These are phyloP conservation scores for Fusarium buxicola DNA, from an alignment of 2,329 filamentous ascomycete species.

Conservation along the genomic window DNA sequence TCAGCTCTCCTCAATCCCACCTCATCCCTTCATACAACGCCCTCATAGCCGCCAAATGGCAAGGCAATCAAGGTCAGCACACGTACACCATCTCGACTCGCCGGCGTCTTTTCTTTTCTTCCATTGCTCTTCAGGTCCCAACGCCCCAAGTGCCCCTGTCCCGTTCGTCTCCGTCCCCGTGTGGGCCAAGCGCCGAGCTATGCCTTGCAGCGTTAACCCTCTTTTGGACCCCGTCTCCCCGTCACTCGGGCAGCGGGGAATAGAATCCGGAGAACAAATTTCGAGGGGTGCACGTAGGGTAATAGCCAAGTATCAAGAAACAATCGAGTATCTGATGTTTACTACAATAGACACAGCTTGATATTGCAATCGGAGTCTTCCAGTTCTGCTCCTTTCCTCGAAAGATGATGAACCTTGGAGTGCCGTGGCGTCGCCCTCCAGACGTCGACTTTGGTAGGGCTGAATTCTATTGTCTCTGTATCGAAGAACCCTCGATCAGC, in stretches of 20 bases:
- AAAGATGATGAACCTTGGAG: background rate
- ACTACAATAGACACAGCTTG: too few species aligned
- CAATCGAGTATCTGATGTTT: too few species aligned
- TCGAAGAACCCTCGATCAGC: background rate
- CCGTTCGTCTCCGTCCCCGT: slow-evolving; percentile 37
- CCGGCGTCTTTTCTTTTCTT: slow-evolving; percentile 25
- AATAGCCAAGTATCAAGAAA: background rate
- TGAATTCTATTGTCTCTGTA: background rate
- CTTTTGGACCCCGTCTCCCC: slow-evolving; percentile 25
- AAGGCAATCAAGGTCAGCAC: slow-evolving; percentile 27
- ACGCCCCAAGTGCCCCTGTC: slow-evolving; percentile 28
- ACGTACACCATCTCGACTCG: slow-evolving; percentile 23
- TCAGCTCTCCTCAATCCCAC: background rate
- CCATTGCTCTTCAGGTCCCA: slow-evolving; percentile 31
- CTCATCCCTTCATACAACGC: background rate
- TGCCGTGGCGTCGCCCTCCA: background rate
- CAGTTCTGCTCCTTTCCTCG: background rate
- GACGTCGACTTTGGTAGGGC: background rate
- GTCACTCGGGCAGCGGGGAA: slow-evolving; percentile 33
- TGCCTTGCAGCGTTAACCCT: slow-evolving; percentile 20
- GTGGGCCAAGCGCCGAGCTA: slow-evolving; percentile 28
- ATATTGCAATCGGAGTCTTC: too few species aligned
- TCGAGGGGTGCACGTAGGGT: slow-evolving; percentile 24
- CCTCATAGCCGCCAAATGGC: slow-evolving; percentile 18
- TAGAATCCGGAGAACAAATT: slow-evolving; percentile 30